Evolutionary conservation across 768 basidiomycete species (phyloP).

Genomic region (Tubosaeta brunneosetosa): DNA sequence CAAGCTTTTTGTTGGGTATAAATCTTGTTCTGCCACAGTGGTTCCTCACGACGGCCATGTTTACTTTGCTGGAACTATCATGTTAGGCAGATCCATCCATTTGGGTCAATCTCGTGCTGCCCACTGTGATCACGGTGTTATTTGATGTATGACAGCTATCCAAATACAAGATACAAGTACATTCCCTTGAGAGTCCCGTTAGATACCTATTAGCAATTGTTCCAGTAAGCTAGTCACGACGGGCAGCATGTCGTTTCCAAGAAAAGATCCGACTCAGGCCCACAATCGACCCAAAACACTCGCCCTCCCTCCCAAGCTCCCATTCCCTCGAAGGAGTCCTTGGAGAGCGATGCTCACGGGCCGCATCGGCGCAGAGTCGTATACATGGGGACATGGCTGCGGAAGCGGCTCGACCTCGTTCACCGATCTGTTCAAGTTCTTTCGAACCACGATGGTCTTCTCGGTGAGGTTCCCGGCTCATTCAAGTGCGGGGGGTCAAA

Average conservation of each 20-base stretch:
- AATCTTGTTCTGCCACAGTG: no score
- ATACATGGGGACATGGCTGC: constrained; percentile 78
- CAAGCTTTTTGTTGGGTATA: not conserved
- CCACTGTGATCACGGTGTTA: not conserved
- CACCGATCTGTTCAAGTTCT: constrained; percentile 58
- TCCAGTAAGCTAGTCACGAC: not conserved
- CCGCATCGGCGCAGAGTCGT: constrained; percentile 68
- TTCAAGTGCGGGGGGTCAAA: constrained; percentile 50
- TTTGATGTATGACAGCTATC: not conserved
- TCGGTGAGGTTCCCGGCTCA: constrained; percentile 44
- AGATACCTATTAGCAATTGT: not conserved
- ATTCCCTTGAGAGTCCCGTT: not conserved
- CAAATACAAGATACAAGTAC: not conserved
- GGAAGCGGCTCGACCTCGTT: constrained; percentile 42
- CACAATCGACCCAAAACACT: constrained; percentile 64
- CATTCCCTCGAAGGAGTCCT: constrained; percentile 47
- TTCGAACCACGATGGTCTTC: constrained; percentile 71
- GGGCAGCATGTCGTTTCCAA: not conserved
- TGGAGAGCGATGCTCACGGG: constrained; percentile 73
- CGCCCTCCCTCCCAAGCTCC: constrained; percentile 28
- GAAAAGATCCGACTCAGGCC: not conserved
- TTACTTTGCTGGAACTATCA: no score
- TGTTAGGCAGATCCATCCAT: no score
- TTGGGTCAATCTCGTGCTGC: no score
- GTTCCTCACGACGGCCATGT: no score